A percentile compares a stretch with the other conserved stretches of the same genome.
Conservation (phyloP, 208 protist species). For the Acanthamoeba culbertsoni region DNA sequence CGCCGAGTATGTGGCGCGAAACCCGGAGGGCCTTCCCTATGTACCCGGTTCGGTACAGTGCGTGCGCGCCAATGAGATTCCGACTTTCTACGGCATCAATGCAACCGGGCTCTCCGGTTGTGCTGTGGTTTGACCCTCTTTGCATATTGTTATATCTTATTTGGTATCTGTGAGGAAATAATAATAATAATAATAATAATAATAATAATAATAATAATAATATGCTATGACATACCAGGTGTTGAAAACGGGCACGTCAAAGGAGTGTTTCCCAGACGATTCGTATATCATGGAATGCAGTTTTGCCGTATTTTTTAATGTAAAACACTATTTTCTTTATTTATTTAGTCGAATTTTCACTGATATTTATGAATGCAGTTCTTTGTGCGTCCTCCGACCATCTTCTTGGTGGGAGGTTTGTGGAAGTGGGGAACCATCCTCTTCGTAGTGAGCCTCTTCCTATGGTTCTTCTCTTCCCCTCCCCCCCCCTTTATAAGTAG, state of each 20-base stretch:
- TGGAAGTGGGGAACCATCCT: constrained; percentile 47
- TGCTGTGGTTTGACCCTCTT: neutral
- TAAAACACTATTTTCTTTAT: neutral
- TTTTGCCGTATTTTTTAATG: constrained; percentile 20
- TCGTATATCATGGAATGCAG: constrained; percentile 10
- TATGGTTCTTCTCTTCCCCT: no score
- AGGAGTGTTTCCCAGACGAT: neutral
- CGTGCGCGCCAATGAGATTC: neutral
- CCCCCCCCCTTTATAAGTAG: neutral
- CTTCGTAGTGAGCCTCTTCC: neutral
- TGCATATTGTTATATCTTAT: neutral
- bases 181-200: no score
- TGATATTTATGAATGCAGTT: neutral
- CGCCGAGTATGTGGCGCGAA: neutral
- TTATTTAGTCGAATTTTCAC: neutral
- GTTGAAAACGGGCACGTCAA: neutral
- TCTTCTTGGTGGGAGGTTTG: neutral
- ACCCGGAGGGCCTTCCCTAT: neutral
- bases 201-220: no score
- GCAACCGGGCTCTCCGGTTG: neutral
- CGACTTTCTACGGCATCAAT: neutral
- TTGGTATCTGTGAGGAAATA: neutral
- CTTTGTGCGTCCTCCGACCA: neutral
- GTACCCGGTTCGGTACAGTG: neutral
- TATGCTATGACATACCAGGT: no score